Base-by-base conservation (phyloP, 2,329 filamentous ascomycete genomes). In the Aspergillus sp. region DNA sequence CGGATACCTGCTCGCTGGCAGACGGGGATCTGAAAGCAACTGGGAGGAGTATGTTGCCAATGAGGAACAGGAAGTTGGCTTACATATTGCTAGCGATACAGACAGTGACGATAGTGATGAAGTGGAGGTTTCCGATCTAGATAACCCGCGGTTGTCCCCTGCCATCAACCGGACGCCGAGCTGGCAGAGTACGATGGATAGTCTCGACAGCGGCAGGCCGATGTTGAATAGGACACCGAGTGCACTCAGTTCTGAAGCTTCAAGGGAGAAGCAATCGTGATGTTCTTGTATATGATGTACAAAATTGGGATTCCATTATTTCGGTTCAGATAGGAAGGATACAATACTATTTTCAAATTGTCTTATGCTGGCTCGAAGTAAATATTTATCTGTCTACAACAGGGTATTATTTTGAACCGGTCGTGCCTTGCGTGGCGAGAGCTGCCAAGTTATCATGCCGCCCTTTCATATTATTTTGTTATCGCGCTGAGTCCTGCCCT, bases 51-150 rank as follows among this genome's bases (percentile, higher is more conserved):
- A 33, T 22, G 20, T 41, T 15, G 49, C 17, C 4, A 7, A 19
- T 11, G 49, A 40, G 5, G 39, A 42, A 9, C 39, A 42, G 39
- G 49, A 44, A 15, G 49, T 41, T 3, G 49, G 39, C 12, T 20
- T 51, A 44, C 49, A 51, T 20, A 6, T 42, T 51, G 24, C n/a
- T 6, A 51, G 39, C 12, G 49, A 51, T 41, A 51, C 22, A 15
- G 49, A 44, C n/a, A 51, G 49, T 15, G 49, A 51, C 7, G 49
- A 44, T 17, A 51, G 49, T 24, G 49, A 51, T 27, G 49, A 48
- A 2, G 27, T 51, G 7, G 22, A 42, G 39, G 20, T 51, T 27
- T 44, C 49, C 2, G 39, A 30, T 4, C 24, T 44, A n/a, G 39
- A 51, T 19, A 51, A 51, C 24, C 49, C 49, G n/a, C 39, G 49